phyloP scores from a whole-genome alignment of 2,329 filamentous ascomycete species.

The Macrophomina tecta region DNA sequence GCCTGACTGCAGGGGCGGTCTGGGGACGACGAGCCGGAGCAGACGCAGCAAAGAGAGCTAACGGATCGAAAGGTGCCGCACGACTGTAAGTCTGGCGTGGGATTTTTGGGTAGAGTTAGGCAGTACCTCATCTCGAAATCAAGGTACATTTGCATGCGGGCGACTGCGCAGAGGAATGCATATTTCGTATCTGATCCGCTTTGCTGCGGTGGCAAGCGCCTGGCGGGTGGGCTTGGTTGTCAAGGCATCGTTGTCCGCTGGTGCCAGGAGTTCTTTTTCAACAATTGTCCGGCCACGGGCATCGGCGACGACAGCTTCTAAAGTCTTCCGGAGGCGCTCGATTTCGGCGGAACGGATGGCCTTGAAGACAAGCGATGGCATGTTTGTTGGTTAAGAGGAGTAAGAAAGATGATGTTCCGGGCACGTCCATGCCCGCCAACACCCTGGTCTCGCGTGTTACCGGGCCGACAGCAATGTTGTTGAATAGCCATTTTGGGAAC shows the following conservation, averaged over 20 bases:
- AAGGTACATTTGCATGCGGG: too few relatives aligned
- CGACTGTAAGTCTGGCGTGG: background rate
- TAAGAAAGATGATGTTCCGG: background rate
- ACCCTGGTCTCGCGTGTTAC: background rate
- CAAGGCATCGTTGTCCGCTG: too few relatives aligned
- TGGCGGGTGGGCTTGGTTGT: too few relatives aligned
- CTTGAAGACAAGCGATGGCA: background rate
- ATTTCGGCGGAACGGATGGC: slow-evolving; percentile 5
- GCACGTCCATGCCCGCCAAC: too few relatives aligned
- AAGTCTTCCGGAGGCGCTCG: background rate
- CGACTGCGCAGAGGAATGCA: too few relatives aligned
- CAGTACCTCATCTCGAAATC: too few relatives aligned
- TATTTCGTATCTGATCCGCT: too few relatives aligned
- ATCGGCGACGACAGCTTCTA: background rate
- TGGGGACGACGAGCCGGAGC: slow-evolving; percentile 54
- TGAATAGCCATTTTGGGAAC: background rate
- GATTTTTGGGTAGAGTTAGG: too few relatives aligned
- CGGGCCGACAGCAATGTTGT: background rate
- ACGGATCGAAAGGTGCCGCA: background rate
- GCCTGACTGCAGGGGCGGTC: slow-evolving; percentile 64
- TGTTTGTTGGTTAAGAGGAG: background rate
- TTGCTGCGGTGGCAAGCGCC: too few relatives aligned
- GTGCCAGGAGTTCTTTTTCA: too few relatives aligned
- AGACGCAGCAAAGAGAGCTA: slow-evolving; percentile 32
- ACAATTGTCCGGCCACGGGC: too few relatives aligned